Percentiles rank a stretch among this genome's conserved stretches.
Evolutionary conservation across 495 filamentous ascomycete species (phyloP).

Genomic region (Aspergillus cavernicola): DNA sequence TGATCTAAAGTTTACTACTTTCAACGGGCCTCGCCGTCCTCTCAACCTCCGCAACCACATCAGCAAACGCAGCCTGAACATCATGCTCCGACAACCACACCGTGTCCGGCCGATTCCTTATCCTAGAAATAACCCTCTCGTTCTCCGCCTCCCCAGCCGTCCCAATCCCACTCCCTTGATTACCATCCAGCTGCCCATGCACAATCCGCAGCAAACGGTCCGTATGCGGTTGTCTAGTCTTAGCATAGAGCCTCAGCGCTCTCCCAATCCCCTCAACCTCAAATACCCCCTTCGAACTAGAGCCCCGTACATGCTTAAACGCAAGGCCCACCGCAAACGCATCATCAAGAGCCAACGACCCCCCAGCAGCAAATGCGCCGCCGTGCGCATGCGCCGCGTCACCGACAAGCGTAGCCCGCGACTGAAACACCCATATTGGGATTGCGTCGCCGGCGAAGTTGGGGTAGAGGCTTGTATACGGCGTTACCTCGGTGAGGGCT

Average conservation of each 20-base stretch:
- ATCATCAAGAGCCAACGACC: constrained; percentile 50
- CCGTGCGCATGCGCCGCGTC: constrained; percentile 51
- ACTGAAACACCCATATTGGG: constrained; percentile 38
- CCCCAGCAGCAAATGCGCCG: constrained; percentile 47
- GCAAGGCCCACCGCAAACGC: constrained; percentile 30
- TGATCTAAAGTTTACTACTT: background rate
- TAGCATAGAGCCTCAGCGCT: constrained; percentile 37
- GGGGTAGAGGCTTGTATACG: constrained; percentile 40
- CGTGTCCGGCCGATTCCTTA: constrained; percentile 34
- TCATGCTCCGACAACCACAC: constrained; percentile 48
- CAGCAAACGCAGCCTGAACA: constrained; percentile 36
- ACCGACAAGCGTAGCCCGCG: constrained; percentile 39
- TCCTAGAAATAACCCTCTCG: constrained; percentile 32
- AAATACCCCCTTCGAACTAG: constrained; percentile 12
- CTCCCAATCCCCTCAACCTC: constrained; percentile 11
- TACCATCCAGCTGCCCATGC: constrained; percentile 32
- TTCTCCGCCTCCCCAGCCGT: constrained; percentile 26
- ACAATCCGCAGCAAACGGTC: constrained; percentile 37
- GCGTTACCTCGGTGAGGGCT: constrained; percentile 39
- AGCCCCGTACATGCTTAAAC: constrained; percentile 19
- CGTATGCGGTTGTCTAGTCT: constrained; percentile 40
- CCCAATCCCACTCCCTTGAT: background rate
- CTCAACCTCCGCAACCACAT: background rate
- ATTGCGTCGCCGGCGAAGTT: constrained; percentile 40
- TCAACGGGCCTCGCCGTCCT: background rate